A percentile compares a stretch with the other conserved stretches of the same genome.
phyloP scores from a whole-genome alignment of 1,139 yeast genomes.

The Debaryomycetaceae sp. region DNA sequence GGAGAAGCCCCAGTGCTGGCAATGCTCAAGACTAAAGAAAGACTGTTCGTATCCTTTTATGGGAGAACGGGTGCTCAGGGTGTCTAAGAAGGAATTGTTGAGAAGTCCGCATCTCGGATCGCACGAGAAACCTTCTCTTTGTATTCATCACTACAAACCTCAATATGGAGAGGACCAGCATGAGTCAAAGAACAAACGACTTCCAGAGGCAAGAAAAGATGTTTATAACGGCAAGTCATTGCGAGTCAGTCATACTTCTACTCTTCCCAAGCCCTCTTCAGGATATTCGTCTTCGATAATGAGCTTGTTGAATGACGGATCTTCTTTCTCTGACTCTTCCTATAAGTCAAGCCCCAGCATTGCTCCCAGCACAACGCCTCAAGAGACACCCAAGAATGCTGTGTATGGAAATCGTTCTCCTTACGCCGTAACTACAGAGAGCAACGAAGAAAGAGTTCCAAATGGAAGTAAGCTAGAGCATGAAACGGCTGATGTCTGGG shows the following conservation, averaged over 20 bases:
- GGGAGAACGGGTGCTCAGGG: slow-evolving; percentile 32
- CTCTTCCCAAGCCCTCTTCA: neutral
- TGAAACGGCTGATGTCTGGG: neutral
- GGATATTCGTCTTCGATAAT: neutral
- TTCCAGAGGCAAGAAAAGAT: neutral
- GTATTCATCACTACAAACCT: neutral
- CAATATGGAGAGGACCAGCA: neutral
- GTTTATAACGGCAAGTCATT: neutral
- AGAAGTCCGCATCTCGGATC: neutral
- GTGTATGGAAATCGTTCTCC: neutral
- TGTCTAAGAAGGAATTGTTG: slow-evolving; percentile 15
- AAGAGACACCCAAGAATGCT: neutral
- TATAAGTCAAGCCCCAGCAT: neutral
- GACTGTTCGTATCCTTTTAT: slow-evolving; percentile 30
- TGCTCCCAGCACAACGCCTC: neutral
- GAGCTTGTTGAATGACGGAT: neutral
- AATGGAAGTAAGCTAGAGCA: neutral
- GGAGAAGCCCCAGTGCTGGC: slow-evolving; percentile 54
- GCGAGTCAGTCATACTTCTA: neutral
- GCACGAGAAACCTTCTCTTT: neutral
- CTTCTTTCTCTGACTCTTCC: neutral
- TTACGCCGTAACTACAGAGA: neutral
- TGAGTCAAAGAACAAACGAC: neutral
- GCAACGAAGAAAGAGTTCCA: neutral
- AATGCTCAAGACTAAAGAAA: slow-evolving; percentile 32